These are phyloP conservation scores for Penicillium verhagenii DNA, from an alignment of 495 filamentous ascomycete genomes.

Conservation along the genomic window DNA sequence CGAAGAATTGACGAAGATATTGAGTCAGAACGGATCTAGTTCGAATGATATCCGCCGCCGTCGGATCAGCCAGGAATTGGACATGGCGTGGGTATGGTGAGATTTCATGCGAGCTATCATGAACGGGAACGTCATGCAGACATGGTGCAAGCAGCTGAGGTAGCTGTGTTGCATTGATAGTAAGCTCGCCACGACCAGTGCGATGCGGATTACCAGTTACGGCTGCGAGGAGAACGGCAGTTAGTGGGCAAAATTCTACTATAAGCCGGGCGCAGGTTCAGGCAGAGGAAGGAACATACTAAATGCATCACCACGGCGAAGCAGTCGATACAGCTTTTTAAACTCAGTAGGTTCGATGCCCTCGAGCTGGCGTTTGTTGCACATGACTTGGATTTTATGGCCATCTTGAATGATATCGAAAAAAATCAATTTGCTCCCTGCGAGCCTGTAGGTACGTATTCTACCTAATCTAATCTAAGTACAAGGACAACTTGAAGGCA, in stretches of 20 bases:
- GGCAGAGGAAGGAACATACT: conserved; percentile 52
- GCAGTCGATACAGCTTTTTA: conserved; percentile 54
- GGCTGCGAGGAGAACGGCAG: conserved; percentile 36
- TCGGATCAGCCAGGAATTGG: conserved; percentile 72
- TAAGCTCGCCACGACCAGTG: conserved; percentile 73
- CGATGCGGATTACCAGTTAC: conserved; percentile 70
- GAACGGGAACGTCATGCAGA: conserved; percentile 69
- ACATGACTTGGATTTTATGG: conserved; percentile 67
- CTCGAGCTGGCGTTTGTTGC: conserved; percentile 59
- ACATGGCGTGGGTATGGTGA: conserved; percentile 68
- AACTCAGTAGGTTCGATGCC: conserved; percentile 49
- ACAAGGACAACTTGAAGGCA: conserved; percentile 28
- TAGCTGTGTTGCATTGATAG: conserved; percentile 62
- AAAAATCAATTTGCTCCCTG: conserved; percentile 76
- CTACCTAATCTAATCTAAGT: conserved; percentile 62
- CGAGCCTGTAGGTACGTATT: conserved; percentile 56
- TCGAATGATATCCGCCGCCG: conserved; percentile 63
- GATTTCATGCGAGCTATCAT: conserved; percentile 64
- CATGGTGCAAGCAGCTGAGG: conserved; percentile 74
- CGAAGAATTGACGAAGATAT: conserved; percentile 70
- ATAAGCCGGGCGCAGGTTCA: not conserved
- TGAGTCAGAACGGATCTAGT: conserved; percentile 73
- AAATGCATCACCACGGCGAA: conserved; percentile 75
- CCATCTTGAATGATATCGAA: conserved; percentile 74
- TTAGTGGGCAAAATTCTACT: not conserved